phyloP scores from a whole-genome alignment of 768 basidiomycete species.

The Pleurotus cornucopiae region DNA sequence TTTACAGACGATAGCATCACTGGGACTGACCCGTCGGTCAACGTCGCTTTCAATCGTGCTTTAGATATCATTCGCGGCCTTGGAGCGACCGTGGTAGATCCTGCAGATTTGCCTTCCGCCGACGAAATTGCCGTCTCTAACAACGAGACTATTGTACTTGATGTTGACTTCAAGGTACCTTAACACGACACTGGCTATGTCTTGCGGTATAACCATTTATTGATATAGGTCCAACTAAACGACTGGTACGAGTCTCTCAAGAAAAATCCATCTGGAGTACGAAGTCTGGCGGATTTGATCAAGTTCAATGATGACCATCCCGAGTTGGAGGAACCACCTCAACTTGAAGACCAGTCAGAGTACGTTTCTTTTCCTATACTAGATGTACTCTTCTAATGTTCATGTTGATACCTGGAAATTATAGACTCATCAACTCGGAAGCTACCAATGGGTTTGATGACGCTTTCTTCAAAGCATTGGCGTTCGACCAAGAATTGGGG shows the following conservation, averaged over 20 bases:
- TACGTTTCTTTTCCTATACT: constrained; percentile 15
- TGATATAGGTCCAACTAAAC: constrained; percentile 1
- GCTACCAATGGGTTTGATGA: constrained; percentile 38
- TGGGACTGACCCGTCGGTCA: constrained; percentile 31
- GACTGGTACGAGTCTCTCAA: constrained; percentile 22
- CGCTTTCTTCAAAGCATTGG: constrained; percentile 39
- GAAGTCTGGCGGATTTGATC: constrained; percentile 53
- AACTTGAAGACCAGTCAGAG: constrained; percentile 34
- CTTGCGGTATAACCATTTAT: background rate
- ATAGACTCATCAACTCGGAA: constrained; percentile 34
- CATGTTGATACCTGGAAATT: background rate
- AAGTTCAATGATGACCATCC: constrained; percentile 51
- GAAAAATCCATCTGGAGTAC: constrained; percentile 53
- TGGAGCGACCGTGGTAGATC: constrained; percentile 55
- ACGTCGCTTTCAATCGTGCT: constrained; percentile 35
- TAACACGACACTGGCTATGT: background rate
- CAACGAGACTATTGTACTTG: constrained; percentile 53
- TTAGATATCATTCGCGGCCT: constrained; percentile 30
- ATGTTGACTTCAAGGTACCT: constrained; percentile 52
- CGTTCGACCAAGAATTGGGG: constrained; percentile 42
- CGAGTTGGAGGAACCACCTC: constrained; percentile 40
- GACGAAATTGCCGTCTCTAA: constrained; percentile 44
- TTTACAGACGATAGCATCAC: constrained; percentile 30
- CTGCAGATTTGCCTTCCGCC: constrained; percentile 56
- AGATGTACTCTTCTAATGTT: constrained; percentile 29